Evolutionary conservation across 2,329 filamentous ascomycete genomes (phyloP), one percentile per base, ranked within the genome.

Genomic region (Sarocladium brachiariae): DNA sequence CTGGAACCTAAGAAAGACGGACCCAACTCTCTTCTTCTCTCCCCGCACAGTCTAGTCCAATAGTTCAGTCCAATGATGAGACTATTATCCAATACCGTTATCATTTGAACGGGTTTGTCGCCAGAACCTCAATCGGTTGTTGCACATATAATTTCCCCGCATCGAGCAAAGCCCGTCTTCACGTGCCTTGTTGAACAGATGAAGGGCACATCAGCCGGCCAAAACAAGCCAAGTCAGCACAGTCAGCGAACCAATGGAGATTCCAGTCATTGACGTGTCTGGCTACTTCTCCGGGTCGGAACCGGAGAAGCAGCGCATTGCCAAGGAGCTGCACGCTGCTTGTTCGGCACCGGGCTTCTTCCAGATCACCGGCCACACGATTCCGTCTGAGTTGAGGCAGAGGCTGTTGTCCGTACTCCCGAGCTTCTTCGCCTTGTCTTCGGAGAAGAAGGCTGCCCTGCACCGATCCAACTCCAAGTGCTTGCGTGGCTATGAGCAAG

Each of bases 221-320:
- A 14, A 31, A 31, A 37, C 9, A n/a, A 18, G 8, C 9, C 16
- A 9, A 18, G 18, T 16, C 16, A 37, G 9, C 34, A 10, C 9
- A 10, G n/a, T 37, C 34, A 18, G 6, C 34, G n/a, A 18, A n/a
- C 6, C 9, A 10, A 37, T 48, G 45, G 23, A 27, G 25, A 48
- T 48, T 48, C 45, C 45, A 30, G 45, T 48, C 21, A 48, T 48
- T 31, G 45, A 48, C 33, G 25, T 48, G 8, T 48, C 45, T 16
- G 45, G 45, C 25, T 33, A 30, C 45, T 33, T 48, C 23, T 7
- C 25, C 16, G 25, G 21, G 23, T 30, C 25, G 13, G 45, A 33
- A 18, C 8, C 34, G 9, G 34, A 37, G 9, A 37, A 37, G 34
- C 8, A 37, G 18, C 34, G 34, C 34, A 27, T 48, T 13, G 45